Conservation (phyloP, 2,329 filamentous ascomycete species). For the Salinomyces thailandicus region DNA sequence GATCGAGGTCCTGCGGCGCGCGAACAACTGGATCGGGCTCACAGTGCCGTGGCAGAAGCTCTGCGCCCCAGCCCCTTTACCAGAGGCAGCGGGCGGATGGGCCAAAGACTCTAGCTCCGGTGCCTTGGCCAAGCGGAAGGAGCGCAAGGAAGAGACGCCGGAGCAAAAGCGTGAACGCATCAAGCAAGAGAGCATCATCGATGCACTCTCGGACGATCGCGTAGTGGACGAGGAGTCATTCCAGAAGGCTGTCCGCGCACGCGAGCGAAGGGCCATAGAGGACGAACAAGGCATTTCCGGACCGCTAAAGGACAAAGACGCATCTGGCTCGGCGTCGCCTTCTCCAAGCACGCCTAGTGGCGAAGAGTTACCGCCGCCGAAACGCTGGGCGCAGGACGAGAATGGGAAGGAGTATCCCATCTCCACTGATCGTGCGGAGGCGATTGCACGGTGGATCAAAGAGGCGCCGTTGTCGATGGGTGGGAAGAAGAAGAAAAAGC, state of each 20-base stretch:
- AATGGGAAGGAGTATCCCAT: conserved; percentile 60
- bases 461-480: conserved; percentile 35
- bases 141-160: conserved; percentile 32
- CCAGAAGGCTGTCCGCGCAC: conserved; percentile 50
- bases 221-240: conserved; percentile 58
- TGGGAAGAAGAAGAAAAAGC: conserved; percentile 27
- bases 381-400: conserved; percentile 54
- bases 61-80: conserved; percentile 43
- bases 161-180: conserved; percentile 49
- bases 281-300: conserved; percentile 41
- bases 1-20: conserved; percentile 61
- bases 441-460: conserved; percentile 58
- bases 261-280: conserved; percentile 46
- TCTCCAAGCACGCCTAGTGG: conserved; percentile 5
- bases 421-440: conserved; percentile 57
- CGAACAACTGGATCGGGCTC: conserved; percentile 60
- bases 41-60: conserved; percentile 57
- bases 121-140: conserved; percentile 14
- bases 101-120: conserved; percentile 16
- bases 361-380: conserved; percentile 27
- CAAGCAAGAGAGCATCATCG: conserved; percentile 55
- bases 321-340: conserved; percentile 3
- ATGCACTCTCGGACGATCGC: conserved; percentile 56
- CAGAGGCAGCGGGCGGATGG: conserved; percentile 26
- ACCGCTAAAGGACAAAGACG: conserved; percentile 22